phyloP scores from a whole-genome alignment of 73 alveolate genomes.

The Paramecium caudatum region DNA sequence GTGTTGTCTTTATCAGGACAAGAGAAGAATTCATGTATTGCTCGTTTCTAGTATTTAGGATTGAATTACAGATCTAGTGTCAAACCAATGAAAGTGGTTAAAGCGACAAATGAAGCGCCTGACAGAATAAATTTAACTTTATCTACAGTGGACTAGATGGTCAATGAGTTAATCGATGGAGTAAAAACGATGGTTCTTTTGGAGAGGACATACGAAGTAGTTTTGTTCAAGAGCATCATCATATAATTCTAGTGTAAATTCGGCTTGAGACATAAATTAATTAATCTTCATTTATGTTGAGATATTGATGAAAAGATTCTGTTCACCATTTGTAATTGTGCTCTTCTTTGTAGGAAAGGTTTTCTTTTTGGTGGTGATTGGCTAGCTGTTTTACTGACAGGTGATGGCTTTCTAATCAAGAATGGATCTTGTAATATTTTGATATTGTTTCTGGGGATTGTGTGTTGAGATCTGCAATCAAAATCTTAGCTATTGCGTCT shows the following conservation, averaged over 20 bases:
- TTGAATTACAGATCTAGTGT: background rate
- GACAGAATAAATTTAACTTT: background rate
- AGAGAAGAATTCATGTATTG: background rate
- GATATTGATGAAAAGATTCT: slow-evolving; percentile 52
- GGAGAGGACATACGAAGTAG: background rate
- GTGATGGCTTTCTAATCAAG: too few relatives aligned
- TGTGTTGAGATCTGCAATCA: background rate
- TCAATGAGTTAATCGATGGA: background rate
- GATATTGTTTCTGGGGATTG: too few relatives aligned
- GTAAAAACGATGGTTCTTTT: background rate
- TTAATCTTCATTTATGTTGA: slow-evolving; percentile 11
- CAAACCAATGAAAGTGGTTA: slow-evolving; percentile 56
- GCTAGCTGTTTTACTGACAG: background rate
- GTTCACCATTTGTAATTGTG: slow-evolving; percentile 18
- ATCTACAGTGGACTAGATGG: background rate
- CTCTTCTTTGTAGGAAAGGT: slow-evolving; percentile 39
- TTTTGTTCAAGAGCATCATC: background rate
- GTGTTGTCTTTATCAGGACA: background rate
- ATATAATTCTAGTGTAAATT: slow-evolving; percentile 4
- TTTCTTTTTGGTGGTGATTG: slow-evolving; percentile 19
- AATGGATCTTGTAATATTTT: too few relatives aligned
- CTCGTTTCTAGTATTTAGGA: background rate
- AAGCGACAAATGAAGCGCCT: slow-evolving; percentile 11
- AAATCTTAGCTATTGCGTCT: background rate
- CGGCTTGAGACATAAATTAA: slow-evolving; percentile 38